Evolutionary conservation across 208 protist species (phyloP).

Genomic region (Crithidia expoeki): DNA sequence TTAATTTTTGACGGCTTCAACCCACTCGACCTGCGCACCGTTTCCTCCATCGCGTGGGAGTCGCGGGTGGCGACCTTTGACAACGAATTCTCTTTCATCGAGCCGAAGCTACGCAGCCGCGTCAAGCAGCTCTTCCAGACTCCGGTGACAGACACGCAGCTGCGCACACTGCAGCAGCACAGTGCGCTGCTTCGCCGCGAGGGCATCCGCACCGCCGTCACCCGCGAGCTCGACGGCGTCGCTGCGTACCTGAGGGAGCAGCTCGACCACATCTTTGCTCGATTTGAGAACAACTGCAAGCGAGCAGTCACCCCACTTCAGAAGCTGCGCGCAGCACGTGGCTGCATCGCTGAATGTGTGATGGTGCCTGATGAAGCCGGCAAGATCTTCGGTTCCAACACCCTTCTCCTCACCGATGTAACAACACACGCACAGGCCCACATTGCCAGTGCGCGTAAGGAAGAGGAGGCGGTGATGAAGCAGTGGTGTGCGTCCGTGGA

Average conservation of each 20-base stretch:
- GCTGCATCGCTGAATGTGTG: conserved; percentile 66
- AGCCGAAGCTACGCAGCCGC: conserved; percentile 67
- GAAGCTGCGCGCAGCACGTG: conserved; percentile 62
- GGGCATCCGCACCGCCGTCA: conserved; percentile 51
- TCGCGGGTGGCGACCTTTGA: conserved; percentile 71
- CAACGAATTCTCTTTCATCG: conserved; percentile 84
- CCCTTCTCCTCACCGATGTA: conserved; percentile 44
- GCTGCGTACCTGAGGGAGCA: conserved; percentile 62
- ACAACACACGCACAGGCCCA: conserved; percentile 35
- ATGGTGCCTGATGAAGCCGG: conserved; percentile 58
- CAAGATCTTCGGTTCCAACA: conserved; percentile 56
- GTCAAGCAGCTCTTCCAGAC: conserved; percentile 63
- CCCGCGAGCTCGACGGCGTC: conserved; percentile 56
- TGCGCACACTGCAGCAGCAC: conserved; percentile 63
- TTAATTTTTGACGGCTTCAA: conserved; percentile 72
- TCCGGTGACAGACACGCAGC: conserved; percentile 34
- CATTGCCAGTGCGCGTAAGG: conserved; percentile 34
- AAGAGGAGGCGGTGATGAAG: conserved; percentile 34
- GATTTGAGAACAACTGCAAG: conserved; percentile 71
- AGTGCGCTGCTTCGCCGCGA: conserved; percentile 59
- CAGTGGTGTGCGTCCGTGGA: conserved; percentile 53
- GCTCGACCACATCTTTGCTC: conserved; percentile 48
- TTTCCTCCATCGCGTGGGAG: conserved; percentile 56
- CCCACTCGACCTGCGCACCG: conserved; percentile 58
- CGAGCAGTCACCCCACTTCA: conserved; percentile 70